Base-by-base conservation (phyloP, 23 red algal genomes). In the Gracilariopsis chorda region DNA sequence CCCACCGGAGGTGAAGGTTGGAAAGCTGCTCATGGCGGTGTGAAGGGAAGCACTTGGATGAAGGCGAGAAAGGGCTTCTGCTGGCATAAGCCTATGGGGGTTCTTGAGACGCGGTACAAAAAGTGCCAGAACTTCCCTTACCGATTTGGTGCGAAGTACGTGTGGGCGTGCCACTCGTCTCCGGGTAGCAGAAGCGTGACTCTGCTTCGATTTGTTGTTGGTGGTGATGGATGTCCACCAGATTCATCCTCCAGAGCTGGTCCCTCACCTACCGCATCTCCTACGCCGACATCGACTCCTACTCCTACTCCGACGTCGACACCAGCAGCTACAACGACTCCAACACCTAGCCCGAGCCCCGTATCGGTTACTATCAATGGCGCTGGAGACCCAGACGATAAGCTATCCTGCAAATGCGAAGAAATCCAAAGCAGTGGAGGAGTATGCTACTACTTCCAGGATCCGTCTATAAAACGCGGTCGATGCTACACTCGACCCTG, bases 201-300 rank as follows among this genome's bases (percentile, higher is more conserved):
- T 23, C 67, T 73, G 42, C 67, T 73, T 73, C 67, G 67, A 9
- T 73, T 73, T 24, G 67, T 73, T 44, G 67, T 73, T 36, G 67
- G 40, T 17, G 67, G 67, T 21, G 67, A 73, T 73, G 40, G 67
- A 24, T 73, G 67, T 46, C 39, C 39, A 25, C 67, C 39, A 5
- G 29, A 46, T 20, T 42, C 67, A 27, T 13, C 47, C 25, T 6
- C 3, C 23, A 42, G 28, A 28, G 3, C 9, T 73, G 39, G 47
- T 73, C 8, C 13, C 17, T 29, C 57, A 10, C 57, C 57, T 10
- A 62, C 13, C 7, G n/a, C n/a, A n/a, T n/a, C n/a, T n/a, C 57
- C 57, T 28, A 62, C 57, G 12, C 67, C 67, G 9, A 25, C 67
- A 1, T 9, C 12, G 7, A 73, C 39, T 7, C 40, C 67, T 46